A percentile compares a stretch with the other conserved stretches of the same genome.
phyloP scores from a whole-genome alignment of 352 stramenopile genomes.

The Globisporangium acanthophoron region DNA sequence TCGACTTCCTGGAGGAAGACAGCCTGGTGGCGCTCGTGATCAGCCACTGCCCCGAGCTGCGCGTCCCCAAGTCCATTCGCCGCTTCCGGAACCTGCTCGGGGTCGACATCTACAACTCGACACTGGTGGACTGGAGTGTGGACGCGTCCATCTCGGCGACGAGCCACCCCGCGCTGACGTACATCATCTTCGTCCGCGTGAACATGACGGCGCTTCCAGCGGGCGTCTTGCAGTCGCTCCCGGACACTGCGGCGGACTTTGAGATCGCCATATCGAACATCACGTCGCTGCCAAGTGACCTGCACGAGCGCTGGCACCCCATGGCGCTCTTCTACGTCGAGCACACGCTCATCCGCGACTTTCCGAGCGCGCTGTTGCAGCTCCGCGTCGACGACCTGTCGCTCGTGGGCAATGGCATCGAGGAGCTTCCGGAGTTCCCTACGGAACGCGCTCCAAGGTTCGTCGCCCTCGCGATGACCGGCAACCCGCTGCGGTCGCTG shows the following conservation, averaged over 20 bases:
- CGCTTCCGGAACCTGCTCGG: conserved; percentile 36
- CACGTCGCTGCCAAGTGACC: conserved; percentile 13
- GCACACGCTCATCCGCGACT: conserved; percentile 8
- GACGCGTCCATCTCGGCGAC: conserved; percentile 26
- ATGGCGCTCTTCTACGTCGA: conserved; percentile 22
- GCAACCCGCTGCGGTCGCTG: conserved; percentile 20
- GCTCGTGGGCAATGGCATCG: conserved; percentile 26
- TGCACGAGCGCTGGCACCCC: conserved; percentile 18
- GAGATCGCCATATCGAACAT: conserved; percentile 26
- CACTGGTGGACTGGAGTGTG: conserved; percentile 26
- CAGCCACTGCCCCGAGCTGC: conserved; percentile 36
- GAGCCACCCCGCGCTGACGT: conserved; percentile 28
- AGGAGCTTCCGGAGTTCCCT: conserved; percentile 19
- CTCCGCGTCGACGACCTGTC: conserved; percentile 27
- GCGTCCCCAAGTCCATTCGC: conserved; percentile 21
- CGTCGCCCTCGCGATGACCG: conserved; percentile 19
- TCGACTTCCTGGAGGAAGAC: conserved; percentile 22
- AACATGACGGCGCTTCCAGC: conserved; percentile 45
- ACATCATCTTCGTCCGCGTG: conserved; percentile 35
- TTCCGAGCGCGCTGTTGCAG: conserved; percentile 1
- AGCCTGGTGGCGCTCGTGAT: conserved; percentile 32
- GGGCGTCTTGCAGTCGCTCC: conserved; percentile 27
- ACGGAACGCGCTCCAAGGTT: conserved; percentile 7
- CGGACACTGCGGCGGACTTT: conserved; percentile 28
- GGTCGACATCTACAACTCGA: conserved; percentile 52